These are phyloP conservation scores for Hansenula sp. DNA, from an alignment of 1,139 yeast species.

Conservation along the genomic window DNA sequence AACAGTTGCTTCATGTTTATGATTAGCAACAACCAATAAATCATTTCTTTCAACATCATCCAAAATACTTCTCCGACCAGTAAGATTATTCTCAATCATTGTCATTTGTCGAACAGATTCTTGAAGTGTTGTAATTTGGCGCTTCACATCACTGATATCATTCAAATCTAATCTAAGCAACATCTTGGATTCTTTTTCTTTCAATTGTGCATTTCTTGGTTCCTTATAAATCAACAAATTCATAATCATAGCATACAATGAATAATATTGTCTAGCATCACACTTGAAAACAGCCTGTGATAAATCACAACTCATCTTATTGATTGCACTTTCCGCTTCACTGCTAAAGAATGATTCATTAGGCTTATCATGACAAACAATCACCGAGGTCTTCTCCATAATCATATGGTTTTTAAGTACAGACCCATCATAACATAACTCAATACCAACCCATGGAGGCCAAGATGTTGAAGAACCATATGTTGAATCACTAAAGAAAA, in stretches of 20 bases:
- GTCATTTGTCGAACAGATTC: slow-evolving; percentile 41
- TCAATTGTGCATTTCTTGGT: slow-evolving; percentile 50
- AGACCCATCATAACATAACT: slow-evolving; percentile 69
- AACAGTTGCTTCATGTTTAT: slow-evolving; percentile 24
- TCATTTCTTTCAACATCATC: slow-evolving; percentile 30
- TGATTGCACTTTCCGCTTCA: slow-evolving; percentile 31
- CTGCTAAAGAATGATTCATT: slow-evolving; percentile 26
- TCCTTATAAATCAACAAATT: slow-evolving; percentile 67
- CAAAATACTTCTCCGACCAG: slow-evolving; percentile 26
- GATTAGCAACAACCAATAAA: slow-evolving; percentile 25
- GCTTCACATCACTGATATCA: slow-evolving; percentile 53
- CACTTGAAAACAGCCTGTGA: slow-evolving; percentile 68
- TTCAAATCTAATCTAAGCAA: slow-evolving; percentile 65
- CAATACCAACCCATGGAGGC: slow-evolving; percentile 87
- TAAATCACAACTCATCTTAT: slow-evolving; percentile 52
- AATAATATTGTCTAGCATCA: slow-evolving; percentile 69
- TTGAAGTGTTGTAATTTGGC: slow-evolving; percentile 53
- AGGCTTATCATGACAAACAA: slow-evolving; percentile 47
- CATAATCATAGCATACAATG: slow-evolving; percentile 58
- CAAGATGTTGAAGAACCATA: slow-evolving; percentile 45
- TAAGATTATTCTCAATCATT: slow-evolving; percentile 37
- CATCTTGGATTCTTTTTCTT: slow-evolving; percentile 61
- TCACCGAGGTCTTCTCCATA: slow-evolving; percentile 59
- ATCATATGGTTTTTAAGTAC: slow-evolving; percentile 53
- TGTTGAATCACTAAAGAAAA: slow-evolving; percentile 36